A percentile compares a stretch with the other conserved stretches of the same genome.
phyloP scores from a whole-genome alignment of 768 basidiomycete species.

The Tubosaeta sp. region DNA sequence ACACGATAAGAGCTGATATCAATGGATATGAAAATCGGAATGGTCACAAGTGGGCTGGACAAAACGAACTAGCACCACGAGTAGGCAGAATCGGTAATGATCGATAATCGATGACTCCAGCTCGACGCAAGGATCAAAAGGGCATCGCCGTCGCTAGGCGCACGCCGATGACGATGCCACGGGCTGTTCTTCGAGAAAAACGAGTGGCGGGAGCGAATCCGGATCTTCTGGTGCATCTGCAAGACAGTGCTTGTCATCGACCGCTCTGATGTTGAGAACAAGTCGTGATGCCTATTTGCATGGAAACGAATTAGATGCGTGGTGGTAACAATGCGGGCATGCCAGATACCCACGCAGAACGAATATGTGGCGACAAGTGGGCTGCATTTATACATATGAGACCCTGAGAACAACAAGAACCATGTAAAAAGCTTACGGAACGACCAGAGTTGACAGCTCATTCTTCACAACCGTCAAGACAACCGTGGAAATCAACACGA shows the following conservation, averaged over 20 bases:
- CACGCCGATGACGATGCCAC: slow-evolving; percentile 9
- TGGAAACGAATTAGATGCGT: neutral
- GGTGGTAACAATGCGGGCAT: neutral
- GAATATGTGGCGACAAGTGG: slow-evolving; percentile 15
- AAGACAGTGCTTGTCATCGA: neutral
- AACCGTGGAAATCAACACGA: slow-evolving; percentile 15
- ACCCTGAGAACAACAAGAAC: neutral
- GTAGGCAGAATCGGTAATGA: neutral
- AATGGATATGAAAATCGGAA: neutral
- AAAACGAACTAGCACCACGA: neutral
- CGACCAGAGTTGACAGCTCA: slow-evolving; percentile 7
- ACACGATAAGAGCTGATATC: neutral
- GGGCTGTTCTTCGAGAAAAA: slow-evolving; percentile 1
- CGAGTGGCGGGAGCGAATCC: slow-evolving; percentile 1
- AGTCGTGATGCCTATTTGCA: slow-evolving; percentile 15
- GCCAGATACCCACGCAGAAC: slow-evolving; percentile 17
- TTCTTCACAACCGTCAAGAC: slow-evolving; percentile 12
- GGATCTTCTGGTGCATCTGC: slow-evolving; percentile 2
- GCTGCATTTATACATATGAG: slow-evolving; percentile 10
- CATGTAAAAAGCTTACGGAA: slow-evolving; percentile 9
- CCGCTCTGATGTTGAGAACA: slow-evolving; percentile 16
- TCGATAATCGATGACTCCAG: neutral
- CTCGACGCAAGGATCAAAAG: neutral
- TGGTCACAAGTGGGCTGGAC: neutral
- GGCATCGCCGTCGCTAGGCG: neutral